Evolutionary conservation across 106 monocot species (phyloP).

Genomic region (Ottelia alismoides): DNA sequence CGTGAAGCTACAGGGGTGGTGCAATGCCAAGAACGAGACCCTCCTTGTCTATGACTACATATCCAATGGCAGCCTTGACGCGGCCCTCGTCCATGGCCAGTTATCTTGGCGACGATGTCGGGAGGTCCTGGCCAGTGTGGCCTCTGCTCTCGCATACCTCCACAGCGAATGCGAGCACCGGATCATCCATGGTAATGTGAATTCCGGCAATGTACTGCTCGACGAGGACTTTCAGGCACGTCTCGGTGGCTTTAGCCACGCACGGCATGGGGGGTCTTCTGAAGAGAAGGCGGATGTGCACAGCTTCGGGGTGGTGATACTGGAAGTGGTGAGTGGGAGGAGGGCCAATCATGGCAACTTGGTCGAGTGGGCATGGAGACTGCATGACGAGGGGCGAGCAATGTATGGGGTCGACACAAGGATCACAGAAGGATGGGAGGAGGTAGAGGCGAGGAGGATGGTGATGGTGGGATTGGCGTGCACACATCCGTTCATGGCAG

Average conservation of each 20-base stretch:
- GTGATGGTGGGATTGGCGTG: slow-evolving; percentile 61
- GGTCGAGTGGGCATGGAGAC: slow-evolving; percentile 82
- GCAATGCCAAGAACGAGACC: neutral
- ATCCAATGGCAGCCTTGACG: slow-evolving; percentile 1
- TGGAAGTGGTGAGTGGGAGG: slow-evolving; percentile 49
- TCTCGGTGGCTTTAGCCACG: slow-evolving; percentile 1
- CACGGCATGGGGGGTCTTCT: slow-evolving; percentile 55
- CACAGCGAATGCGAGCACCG: slow-evolving; percentile 2
- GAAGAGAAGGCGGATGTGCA: slow-evolving; percentile 89
- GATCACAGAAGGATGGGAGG: slow-evolving; percentile 17
- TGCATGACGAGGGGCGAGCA: slow-evolving; percentile 39
- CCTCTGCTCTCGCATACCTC: slow-evolving; percentile 1
- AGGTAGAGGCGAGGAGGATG: slow-evolving; percentile 46
- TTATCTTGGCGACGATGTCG: neutral
- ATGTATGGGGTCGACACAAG: slow-evolving; percentile 28
- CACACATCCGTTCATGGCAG: slow-evolving; percentile 46
- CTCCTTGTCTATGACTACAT: slow-evolving; percentile 2
- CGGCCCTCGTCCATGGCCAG: neutral
- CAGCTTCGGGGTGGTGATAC: slow-evolving; percentile 35
- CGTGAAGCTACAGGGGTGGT: slow-evolving; percentile 2
- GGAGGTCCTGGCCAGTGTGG: neutral
- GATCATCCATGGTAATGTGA: slow-evolving; percentile 30
- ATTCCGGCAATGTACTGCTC: slow-evolving; percentile 69
- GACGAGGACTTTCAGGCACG: neutral
- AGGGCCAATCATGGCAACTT: slow-evolving; percentile 41